Evolutionary conservation across 371 early-diverging fungal genomes (phyloP).

Genomic region (Zopfochytrium polystomum): DNA sequence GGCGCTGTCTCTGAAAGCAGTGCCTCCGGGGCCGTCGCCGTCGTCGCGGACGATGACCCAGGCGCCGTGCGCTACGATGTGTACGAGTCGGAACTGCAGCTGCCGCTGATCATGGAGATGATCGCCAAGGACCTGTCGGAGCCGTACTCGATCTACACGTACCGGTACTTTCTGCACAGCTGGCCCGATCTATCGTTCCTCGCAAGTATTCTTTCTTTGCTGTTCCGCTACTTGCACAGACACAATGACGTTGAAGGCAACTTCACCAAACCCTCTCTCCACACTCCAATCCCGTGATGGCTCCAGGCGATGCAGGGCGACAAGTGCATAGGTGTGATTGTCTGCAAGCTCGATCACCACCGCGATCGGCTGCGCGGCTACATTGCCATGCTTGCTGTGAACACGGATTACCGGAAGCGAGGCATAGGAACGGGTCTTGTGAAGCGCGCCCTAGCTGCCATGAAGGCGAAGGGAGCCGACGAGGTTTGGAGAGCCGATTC

Average conservation of each 20-base stretch:
- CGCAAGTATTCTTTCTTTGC: conserved; percentile 35
- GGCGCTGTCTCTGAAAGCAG: too few species aligned
- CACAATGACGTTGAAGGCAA: neutral
- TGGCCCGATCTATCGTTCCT: conserved; percentile 81
- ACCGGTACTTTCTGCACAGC: conserved; percentile 91
- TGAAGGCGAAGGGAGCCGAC: conserved; percentile 74
- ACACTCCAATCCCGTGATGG: too few species aligned
- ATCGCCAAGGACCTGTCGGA: conserved; percentile 91
- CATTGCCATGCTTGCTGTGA: conserved; percentile 95
- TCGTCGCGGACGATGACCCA: too few species aligned
- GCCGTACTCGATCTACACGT: conserved; percentile 95
- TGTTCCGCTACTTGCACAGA: neutral
- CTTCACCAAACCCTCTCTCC: neutral
- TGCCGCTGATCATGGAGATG: conserved; percentile 62
- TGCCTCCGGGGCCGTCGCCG: too few species aligned
- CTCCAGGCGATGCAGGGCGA: conserved; percentile 59
- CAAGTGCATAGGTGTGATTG: conserved; percentile 72
- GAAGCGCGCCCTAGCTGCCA: conserved; percentile 63
- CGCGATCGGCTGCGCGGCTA: conserved; percentile 72
- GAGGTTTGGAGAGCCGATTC: conserved; percentile 57
- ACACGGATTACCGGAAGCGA: conserved; percentile 68
- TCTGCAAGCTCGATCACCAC: conserved; percentile 87
- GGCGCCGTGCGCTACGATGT: conserved; percentile 9
- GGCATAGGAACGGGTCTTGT: conserved; percentile 78
- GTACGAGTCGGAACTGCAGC: conserved; percentile 31